Conservation (phyloP, 2,329 filamentous ascomycete genomes). For the Byssochlamys sp. region DNA sequence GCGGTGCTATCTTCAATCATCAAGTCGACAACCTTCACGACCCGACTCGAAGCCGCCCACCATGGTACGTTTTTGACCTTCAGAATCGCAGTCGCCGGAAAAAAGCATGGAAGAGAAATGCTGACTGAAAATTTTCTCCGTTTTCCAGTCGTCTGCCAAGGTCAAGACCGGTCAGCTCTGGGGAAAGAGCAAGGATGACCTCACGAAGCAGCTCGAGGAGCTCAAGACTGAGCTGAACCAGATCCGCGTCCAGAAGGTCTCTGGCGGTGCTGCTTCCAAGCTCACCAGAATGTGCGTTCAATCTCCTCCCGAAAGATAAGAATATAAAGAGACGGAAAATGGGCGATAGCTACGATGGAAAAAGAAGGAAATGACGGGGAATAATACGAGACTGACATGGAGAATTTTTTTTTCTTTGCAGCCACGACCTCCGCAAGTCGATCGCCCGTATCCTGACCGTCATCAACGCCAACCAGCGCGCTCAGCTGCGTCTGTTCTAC, state of each 20-base stretch:
- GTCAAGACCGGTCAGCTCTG: constrained; percentile 96
- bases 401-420: constrained; percentile 34
- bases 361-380: constrained; percentile 3
- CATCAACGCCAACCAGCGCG: constrained; percentile 99
- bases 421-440: constrained; percentile 98
- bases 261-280: constrained; percentile 84
- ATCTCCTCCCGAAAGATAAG: constrained; percentile 2
- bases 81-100: neutral
- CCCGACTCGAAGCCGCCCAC: constrained; percentile 31
- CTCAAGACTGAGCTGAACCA: constrained; percentile 93
- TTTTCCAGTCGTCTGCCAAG: constrained; percentile 52
- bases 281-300: constrained; percentile 85
- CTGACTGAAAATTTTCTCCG: constrained; percentile 15
- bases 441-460: constrained; percentile 97
- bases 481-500: constrained; percentile 97
- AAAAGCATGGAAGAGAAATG: constrained; percentile 1
- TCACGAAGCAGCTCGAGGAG: constrained; percentile 88
- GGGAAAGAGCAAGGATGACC: constrained; percentile 98
- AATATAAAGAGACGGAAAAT: constrained; percentile 4
- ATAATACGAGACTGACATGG: constrained; percentile 15
- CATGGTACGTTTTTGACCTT: constrained; percentile 29
- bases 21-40: constrained; percentile 39
- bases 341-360: neutral
- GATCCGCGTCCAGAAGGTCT: constrained; percentile 96
- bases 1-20: constrained; percentile 33